phyloP scores from a whole-genome alignment of 768 basidiomycete species.

The Tulasnella sp. region DNA sequence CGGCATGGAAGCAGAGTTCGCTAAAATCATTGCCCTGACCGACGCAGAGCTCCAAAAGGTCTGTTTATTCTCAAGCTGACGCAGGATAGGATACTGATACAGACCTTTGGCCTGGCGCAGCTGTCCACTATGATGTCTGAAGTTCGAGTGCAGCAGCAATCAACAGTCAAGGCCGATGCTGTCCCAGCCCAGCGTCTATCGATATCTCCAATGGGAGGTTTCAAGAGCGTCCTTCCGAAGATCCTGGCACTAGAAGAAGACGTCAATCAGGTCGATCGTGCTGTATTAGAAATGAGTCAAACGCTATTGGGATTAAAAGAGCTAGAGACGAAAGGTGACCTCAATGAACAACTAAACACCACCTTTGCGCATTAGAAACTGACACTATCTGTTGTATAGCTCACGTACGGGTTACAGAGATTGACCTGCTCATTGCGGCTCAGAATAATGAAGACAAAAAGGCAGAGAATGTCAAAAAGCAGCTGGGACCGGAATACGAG shows the following conservation, averaged over 20 bases:
- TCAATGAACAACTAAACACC: no score
- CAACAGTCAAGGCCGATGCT: not conserved
- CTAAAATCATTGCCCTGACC: constrained; percentile 36
- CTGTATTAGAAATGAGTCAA: not conserved
- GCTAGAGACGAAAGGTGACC: no score
- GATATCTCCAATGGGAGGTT: not conserved
- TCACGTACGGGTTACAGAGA: constrained; percentile 73
- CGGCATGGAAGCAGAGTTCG: constrained; percentile 55
- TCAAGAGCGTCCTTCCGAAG: constrained; percentile 1
- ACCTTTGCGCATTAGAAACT: not conserved
- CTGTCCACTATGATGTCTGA: not conserved
- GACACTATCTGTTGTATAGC: constrained; percentile 34
- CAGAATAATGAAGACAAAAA: constrained; percentile 68
- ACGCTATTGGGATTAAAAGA: no score
- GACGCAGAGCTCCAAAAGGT: constrained; percentile 49
- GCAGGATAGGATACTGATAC: not conserved
- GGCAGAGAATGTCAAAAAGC: constrained; percentile 57
- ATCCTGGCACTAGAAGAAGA: constrained; percentile 14
- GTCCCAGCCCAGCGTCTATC: not conserved
- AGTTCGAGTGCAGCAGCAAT: not conserved
- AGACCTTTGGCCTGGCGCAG: not conserved
- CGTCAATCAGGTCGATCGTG: not conserved
- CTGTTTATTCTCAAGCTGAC: constrained; percentile 23
- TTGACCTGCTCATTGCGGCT: constrained; percentile 65
- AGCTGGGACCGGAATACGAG: constrained; percentile 79